Evolutionary conservation across 2,329 filamentous ascomycete species (phyloP), one percentile per base, ranked within the genome.

Genomic region (Hymenoscyphus fraxineus): DNA sequence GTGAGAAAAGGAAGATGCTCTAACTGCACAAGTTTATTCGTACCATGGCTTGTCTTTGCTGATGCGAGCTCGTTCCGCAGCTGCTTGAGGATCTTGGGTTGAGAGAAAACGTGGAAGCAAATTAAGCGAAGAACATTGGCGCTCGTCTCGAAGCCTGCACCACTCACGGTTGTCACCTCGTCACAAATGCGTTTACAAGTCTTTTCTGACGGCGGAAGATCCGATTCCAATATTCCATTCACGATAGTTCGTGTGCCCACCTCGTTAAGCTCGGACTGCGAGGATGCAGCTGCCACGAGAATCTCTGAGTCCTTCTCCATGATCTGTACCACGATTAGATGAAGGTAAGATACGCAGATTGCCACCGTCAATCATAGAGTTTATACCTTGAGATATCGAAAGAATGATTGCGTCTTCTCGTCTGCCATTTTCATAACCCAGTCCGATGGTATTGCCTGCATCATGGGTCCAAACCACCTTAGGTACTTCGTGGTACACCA

Each of bases 71-170:
- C 79, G 0, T 66, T 60, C 9, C 70, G 70, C 9, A 81, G 67
- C 5, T 65, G 69, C 0, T 62, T 13, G 0, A 76, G 65, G 12
- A 76, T 71, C 0, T 64, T 5, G 0, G 75, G 73, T 15, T 77
- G 71, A 16, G 68, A 64, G n/a, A 77, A 74, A 0, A 80, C 65
- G 71, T 77, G 64, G 68, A 73, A 80, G 2, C 73, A 69, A 6
- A 74, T 66, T 16, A 77, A 65, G 1, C 72, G 65, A 10, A 80
- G 69, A 0, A 73, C 68, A 66, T 72, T 73, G 10, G 71, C 72
- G 1, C 72, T 75, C 0, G 77, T 80, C 54, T 77, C 74, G 38
- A 74, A 76, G 2, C 76, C 78, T 3, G 77, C 78, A 0, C 55
- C 61, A 22, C 68, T 70, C 5, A 76, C 71, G 2, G 77, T 55